Evolutionary conservation across 2,329 filamentous ascomycete species (phyloP).

Genomic region (Aspergillus nomiae): DNA sequence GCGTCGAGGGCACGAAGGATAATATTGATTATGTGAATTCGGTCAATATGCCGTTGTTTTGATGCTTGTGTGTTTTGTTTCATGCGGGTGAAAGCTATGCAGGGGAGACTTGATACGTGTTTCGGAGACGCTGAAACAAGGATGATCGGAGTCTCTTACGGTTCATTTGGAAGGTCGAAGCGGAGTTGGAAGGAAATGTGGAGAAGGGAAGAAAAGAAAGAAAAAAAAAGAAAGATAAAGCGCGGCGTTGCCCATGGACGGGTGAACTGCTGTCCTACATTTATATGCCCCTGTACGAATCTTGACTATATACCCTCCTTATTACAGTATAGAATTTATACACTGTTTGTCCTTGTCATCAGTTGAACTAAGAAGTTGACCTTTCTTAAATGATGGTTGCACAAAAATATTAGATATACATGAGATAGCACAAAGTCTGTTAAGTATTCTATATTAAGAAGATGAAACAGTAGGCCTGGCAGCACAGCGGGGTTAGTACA

Average conservation of each 20-base stretch:
- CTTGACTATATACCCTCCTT: neutral
- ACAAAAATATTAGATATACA: neutral
- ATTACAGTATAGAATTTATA: neutral
- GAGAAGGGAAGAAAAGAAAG: neutral
- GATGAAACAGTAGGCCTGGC: neutral
- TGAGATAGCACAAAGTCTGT: neutral
- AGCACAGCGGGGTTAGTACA: neutral
- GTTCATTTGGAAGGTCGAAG: neutral
- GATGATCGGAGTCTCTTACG: neutral
- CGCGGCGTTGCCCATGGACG: neutral
- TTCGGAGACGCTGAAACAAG: neutral
- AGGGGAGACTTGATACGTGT: neutral
- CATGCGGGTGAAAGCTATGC: neutral
- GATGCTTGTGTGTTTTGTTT: neutral
- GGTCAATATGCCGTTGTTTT: slow-evolving; percentile 10
- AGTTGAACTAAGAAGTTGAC: neutral
- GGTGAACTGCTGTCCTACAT: neutral
- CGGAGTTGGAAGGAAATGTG: neutral
- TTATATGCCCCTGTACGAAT: neutral
- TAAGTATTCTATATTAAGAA: neutral
- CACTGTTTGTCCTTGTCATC: neutral
- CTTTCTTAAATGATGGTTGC: neutral
- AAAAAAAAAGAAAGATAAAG: neutral
- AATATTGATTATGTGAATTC: slow-evolving; percentile 13
- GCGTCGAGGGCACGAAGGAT: slow-evolving; percentile 6